phyloP scores from a whole-genome alignment of 73 alveolate genomes.

The Stentor roeselii region DNA sequence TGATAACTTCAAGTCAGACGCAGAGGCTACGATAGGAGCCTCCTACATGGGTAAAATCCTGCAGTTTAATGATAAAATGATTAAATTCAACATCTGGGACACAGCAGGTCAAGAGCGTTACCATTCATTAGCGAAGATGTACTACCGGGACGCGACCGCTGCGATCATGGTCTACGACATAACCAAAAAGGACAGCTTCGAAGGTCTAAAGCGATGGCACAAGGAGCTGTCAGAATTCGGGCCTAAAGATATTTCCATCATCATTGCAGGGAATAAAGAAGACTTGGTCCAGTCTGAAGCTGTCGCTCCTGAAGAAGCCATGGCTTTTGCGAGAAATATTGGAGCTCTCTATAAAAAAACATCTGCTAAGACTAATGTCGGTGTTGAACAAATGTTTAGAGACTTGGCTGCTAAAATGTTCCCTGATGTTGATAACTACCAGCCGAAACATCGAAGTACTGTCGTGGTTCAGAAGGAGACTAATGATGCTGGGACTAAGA shows the following conservation, averaged over 20 bases:
- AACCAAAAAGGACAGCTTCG: constrained; percentile 57
- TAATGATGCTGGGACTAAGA: not conserved
- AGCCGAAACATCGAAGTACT: not conserved
- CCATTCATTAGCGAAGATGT: constrained; percentile 63
- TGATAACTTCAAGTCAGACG: constrained; percentile 49
- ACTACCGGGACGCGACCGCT: constrained; percentile 84
- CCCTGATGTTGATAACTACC: constrained; percentile 28
- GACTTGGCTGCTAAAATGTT: constrained; percentile 47
- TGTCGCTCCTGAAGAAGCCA: constrained; percentile 49
- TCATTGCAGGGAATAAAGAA: constrained; percentile 80
- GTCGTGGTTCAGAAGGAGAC: not conserved
- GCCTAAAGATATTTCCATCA: constrained; percentile 58
- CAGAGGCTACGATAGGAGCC: constrained; percentile 78
- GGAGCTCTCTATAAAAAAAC: constrained; percentile 43
- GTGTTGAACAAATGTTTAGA: constrained; percentile 47
- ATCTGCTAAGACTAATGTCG: constrained; percentile 53
- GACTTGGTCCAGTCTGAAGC: constrained; percentile 73
- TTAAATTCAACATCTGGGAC: constrained; percentile 72
- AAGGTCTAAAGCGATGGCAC: constrained; percentile 69
- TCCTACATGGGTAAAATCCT: constrained; percentile 61
- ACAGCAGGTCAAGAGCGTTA: constrained; percentile 92
- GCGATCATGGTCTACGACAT: constrained; percentile 78
- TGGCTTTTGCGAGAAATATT: constrained; percentile 37
- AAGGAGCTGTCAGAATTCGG: constrained; percentile 71
- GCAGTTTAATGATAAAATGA: constrained; percentile 26